Conservation (phyloP, 1,284 basidiomycete genomes). For the Rhodotorula sp. region DNA sequence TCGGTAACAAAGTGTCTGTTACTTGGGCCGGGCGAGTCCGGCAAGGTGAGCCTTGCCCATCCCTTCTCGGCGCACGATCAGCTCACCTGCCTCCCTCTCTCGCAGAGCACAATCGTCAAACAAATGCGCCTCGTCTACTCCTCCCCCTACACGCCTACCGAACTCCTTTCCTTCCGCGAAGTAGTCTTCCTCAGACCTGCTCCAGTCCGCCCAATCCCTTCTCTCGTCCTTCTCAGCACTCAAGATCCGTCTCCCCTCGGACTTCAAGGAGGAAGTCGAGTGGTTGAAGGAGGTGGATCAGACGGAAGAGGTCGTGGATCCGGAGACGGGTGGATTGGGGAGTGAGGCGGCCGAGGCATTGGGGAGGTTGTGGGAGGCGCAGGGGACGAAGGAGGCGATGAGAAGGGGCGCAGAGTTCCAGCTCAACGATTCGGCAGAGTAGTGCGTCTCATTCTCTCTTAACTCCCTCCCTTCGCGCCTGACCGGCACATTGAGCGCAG, state of each 20-base stretch:
- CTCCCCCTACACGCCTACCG: background rate
- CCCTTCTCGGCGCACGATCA: too few species aligned
- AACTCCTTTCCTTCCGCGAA: background rate
- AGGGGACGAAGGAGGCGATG: background rate
- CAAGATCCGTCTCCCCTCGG: too few species aligned
- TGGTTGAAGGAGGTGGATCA: too few species aligned
- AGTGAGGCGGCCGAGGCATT: background rate
- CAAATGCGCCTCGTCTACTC: constrained; percentile 63
- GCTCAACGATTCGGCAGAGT: constrained; percentile 19
- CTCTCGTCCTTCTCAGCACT: too few species aligned
- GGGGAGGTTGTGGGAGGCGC: background rate
- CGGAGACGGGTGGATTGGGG: background rate
- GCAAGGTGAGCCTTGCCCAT: constrained; percentile 54
- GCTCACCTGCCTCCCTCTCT: too few species aligned
- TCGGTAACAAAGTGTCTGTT: constrained; percentile 52
- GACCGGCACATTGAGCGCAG: background rate
- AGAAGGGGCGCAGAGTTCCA: background rate
- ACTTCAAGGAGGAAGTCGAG: too few species aligned
- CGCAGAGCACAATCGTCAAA: constrained; percentile 69
- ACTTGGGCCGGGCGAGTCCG: constrained; percentile 87
- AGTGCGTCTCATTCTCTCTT: constrained; percentile 7
- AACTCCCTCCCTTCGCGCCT: background rate
- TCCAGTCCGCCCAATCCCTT: background rate
- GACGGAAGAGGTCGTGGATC: background rate
- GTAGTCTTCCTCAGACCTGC: background rate